Evolutionary conservation across 306 rosid genomes (phyloP).

Genomic region (Quercus suber): DNA sequence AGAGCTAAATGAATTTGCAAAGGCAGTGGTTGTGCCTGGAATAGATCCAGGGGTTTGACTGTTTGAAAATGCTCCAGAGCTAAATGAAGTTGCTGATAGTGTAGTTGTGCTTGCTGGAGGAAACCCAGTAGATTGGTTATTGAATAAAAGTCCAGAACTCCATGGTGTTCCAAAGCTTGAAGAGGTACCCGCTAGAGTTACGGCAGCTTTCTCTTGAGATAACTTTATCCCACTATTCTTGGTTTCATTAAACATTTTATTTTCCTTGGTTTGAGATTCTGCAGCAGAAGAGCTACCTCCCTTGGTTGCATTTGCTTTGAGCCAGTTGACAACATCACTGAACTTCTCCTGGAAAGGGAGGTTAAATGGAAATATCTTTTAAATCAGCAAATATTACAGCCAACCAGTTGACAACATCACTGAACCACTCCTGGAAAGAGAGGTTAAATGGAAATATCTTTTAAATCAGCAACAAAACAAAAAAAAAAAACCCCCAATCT

Average conservation of each 20-base stretch:
- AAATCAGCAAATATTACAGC: constrained; percentile 4
- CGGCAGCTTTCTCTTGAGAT: constrained; percentile 46
- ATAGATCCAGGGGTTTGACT: constrained; percentile 12
- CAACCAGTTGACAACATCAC: constrained; percentile 49
- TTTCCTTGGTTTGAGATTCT: constrained; percentile 39
- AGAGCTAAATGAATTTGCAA: constrained; percentile 6
- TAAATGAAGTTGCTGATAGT: background rate
- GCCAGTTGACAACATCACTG: constrained; percentile 89
- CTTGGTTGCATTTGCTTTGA: constrained; percentile 65
- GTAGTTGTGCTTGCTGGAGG: background rate
- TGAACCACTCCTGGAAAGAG: constrained; percentile 73
- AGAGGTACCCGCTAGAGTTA: constrained; percentile 38
- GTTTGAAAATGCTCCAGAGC: constrained; percentile 11
- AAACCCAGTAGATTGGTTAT: constrained; percentile 28
- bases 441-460: constrained; percentile 9
- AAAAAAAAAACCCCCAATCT: background rate
- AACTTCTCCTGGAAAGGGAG: constrained; percentile 71
- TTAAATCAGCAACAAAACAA: background rate
- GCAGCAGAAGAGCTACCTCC: constrained; percentile 44
- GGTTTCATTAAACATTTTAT: constrained; percentile 39
- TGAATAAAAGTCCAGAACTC: constrained; percentile 56
- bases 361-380: constrained; percentile 10
- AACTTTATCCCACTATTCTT: constrained; percentile 38
- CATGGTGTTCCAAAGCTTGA: constrained; percentile 40
- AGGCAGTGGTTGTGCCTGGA: background rate